Evolutionary conservation across 2,329 filamentous ascomycete genomes (phyloP).

Genomic region (Venturia pyrina): DNA sequence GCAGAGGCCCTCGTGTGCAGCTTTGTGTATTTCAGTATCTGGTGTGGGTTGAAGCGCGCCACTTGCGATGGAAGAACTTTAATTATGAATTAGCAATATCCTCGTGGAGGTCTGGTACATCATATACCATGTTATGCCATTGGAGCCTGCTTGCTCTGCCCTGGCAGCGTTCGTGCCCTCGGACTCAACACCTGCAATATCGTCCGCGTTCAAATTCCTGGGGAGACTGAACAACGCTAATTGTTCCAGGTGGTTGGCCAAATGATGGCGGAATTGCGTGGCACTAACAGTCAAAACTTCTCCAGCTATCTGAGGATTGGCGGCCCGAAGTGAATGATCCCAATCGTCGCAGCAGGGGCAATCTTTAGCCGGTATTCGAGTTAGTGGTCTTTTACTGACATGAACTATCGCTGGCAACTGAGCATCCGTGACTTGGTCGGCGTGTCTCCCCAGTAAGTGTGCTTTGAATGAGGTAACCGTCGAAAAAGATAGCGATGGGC

Average conservation of each 20-base stretch:
- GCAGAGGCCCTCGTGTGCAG: not conserved
- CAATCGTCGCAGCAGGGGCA: slow-evolving; percentile 15
- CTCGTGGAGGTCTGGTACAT: not conserved
- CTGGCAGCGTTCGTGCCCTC: not conserved
- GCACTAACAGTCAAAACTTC: slow-evolving; percentile 14
- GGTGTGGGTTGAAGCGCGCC: not conserved
- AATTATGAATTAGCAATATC: not conserved
- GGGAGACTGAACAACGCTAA: slow-evolving; percentile 17
- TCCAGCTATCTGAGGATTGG: slow-evolving; percentile 10
- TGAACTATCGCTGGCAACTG: slow-evolving; percentile 14
- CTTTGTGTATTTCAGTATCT: not conserved
- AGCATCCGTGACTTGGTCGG: slow-evolving; percentile 10
- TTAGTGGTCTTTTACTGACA: slow-evolving; percentile 11
- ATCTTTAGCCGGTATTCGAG: slow-evolving; percentile 12
- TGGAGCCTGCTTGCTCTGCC: not conserved
- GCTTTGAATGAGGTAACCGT: slow-evolving; percentile 11
- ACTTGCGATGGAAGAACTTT: not conserved
- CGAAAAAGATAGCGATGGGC: slow-evolving; percentile 10
- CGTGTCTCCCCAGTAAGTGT: slow-evolving; percentile 15
- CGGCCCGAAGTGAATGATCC: slow-evolving; percentile 11
- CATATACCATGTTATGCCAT: not conserved
- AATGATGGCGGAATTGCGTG: slow-evolving; percentile 15
- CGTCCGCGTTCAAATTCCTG: not conserved
- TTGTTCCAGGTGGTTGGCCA: slow-evolving; percentile 16
- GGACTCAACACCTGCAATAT: not conserved